Evolutionary conservation across 176 grass and related monocot genomes (phyloP), one percentile per base, ranked within the genome.

Genomic region (Saccharum officinarum): DNA sequence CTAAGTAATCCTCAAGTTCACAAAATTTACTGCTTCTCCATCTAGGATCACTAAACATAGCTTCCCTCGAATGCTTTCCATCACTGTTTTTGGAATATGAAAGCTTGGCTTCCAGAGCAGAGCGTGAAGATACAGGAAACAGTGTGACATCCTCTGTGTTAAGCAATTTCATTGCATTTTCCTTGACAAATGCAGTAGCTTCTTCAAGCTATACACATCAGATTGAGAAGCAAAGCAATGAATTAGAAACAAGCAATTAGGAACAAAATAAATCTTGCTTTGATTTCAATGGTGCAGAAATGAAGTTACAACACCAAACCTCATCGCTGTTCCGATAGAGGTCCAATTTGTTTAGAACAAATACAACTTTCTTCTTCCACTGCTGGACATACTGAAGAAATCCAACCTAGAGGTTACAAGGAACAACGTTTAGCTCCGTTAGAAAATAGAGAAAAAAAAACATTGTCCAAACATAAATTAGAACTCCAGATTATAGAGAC

Each of bases 291-390:
- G 59, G 26, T 74, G 69, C 34, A 86, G 26, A 87, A 42, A 84
- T 67, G 76, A 76, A 61, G 76, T 82, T 20, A 60, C 70, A 91
- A 52, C 47, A 50, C 55, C 78, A 83, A 74, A 99, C 97, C 97
- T 99, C 97, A 41, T 81, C 82, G 79, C 4, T 81, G 60, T 89
- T 99, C 84, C 76, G 88, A 68, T 99, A 99, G 52, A 99, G 92
- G 86, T 99, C 97, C 80, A 91, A 63, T 89, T 99, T 99, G 82
- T 99, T 99, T 71, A 96, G 71, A 67, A 99, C 81, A 96, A 99
- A 99, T 60, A 99, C 88, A 60, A 99, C 86, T 92, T 96, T 99
- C 84, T 99, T 99, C 84, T 94, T 99, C 93, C 97, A 98, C 82
- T 99, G 97, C 31, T 99, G 91, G 6, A 94, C 71, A 88, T 99